These are phyloP conservation scores for Eucalyptus curtisii DNA, from an alignment of 345 rosid species.

Conservation along the genomic window DNA sequence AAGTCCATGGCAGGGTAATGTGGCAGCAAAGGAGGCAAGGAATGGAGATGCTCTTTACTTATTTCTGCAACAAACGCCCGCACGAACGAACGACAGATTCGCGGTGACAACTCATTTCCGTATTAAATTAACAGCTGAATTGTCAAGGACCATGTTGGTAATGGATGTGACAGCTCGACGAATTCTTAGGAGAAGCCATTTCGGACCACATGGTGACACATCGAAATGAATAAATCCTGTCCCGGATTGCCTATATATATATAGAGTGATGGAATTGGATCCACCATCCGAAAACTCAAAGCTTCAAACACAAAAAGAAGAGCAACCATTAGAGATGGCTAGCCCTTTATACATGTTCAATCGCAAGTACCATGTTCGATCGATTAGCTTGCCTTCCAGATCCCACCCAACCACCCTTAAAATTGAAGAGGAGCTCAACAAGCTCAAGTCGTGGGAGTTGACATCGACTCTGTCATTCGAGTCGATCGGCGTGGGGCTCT, in stretches of 20 bases:
- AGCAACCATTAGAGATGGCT: background rate
- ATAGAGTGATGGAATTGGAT: background rate
- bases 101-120: background rate
- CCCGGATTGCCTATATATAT: background rate
- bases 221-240: background rate
- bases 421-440: slow-evolving; percentile 38
- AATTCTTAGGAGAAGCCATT: background rate
- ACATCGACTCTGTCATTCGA: slow-evolving; percentile 6
- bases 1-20: background rate
- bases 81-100: background rate
- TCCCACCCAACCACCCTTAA: slow-evolving; percentile 45
- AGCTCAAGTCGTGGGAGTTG: slow-evolving; percentile 19
- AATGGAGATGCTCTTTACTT: background rate
- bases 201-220: background rate
- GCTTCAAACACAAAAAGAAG: background rate
- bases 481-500: slow-evolving; percentile 18
- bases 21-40: background rate
- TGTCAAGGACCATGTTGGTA: background rate
- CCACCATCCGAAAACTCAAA: background rate
- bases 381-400: slow-evolving; percentile 67
- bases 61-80: background rate
- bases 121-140: background rate
- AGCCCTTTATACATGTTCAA: background rate
- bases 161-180: background rate
- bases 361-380: slow-evolving; percentile 23